Evolutionary conservation across 352 stramenopile species (phyloP).

Genomic region (Chrysophaeum taylorii): DNA sequence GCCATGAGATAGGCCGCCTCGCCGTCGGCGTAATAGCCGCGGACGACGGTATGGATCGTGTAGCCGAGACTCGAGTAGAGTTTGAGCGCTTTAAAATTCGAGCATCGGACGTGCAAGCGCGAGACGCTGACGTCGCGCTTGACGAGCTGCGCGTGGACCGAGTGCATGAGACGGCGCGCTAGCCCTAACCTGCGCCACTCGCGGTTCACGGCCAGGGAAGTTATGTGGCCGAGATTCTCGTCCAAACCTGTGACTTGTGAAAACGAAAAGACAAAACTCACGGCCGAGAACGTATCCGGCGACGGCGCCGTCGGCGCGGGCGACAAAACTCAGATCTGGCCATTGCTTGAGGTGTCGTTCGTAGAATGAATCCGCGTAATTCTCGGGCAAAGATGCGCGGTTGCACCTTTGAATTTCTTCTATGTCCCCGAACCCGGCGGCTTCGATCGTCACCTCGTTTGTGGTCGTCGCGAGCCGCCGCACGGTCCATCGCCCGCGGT

Average conservation of each 20-base stretch:
- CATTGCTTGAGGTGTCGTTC: constrained; percentile 52
- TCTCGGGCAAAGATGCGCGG: constrained; percentile 58
- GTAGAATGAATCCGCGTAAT: constrained; percentile 65
- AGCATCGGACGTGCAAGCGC: constrained; percentile 54
- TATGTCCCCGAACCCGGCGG: too few relatives aligned
- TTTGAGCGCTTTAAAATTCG: constrained; percentile 46
- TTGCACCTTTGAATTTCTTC: constrained; percentile 40
- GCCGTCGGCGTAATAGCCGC: constrained; percentile 59
- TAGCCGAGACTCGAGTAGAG: constrained; percentile 55
- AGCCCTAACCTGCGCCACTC: constrained; percentile 49
- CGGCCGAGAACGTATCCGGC: constrained; percentile 59
- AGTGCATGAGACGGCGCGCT: constrained; percentile 43
- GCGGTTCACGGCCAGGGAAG: constrained; percentile 49
- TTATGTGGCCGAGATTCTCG: constrained; percentile 64
- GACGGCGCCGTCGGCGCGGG: constrained; percentile 33
- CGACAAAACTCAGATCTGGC: constrained; percentile 55
- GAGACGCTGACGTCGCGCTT: background rate
- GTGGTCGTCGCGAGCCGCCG: too few relatives aligned
- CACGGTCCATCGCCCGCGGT: too few relatives aligned
- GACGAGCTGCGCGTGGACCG: background rate
- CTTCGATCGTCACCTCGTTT: too few relatives aligned
- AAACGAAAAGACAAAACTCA: too few relatives aligned
- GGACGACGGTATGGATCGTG: constrained; percentile 46
- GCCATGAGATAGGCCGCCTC: constrained; percentile 63
- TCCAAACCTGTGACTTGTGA: constrained; percentile 31